A percentile compares a stretch with the other conserved stretches of the same genome.
Evolutionary conservation across 805 yeast species (phyloP).

Genomic region (Ogataea paraovalis): DNA sequence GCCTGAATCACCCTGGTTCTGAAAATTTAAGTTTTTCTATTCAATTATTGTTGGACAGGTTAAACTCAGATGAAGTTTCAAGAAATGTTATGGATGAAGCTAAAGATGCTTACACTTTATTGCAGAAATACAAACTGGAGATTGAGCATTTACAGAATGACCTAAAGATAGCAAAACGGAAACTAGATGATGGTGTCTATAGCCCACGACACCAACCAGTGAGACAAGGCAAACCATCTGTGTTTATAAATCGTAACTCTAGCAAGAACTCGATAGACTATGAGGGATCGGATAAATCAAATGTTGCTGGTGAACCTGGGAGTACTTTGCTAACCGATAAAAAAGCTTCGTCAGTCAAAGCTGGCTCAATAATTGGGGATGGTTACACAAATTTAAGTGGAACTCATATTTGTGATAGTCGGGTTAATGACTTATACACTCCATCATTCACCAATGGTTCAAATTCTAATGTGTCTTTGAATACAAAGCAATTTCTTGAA

Average conservation of each 20-base stretch:
- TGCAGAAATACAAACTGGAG: slow-evolving; percentile 8
- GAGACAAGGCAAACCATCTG: neutral
- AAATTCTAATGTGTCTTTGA: no score
- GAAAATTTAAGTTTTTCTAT: slow-evolving; percentile 13
- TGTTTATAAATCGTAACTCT: neutral
- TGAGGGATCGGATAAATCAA: neutral
- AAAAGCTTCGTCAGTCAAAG: neutral
- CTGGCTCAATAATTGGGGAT: neutral
- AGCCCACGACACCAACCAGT: neutral
- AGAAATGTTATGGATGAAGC: slow-evolving; percentile 58
- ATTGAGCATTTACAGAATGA: neutral
- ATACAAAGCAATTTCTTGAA: no score
- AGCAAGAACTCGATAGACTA: neutral
- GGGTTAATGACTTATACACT: no score
- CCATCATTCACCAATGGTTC: no score
- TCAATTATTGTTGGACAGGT: slow-evolving; percentile 17
- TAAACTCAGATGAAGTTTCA: slow-evolving; percentile 39
- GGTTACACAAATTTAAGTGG: no score
- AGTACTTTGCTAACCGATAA: neutral
- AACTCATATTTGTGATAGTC: no score
- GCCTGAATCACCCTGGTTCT: slow-evolving; percentile 4
- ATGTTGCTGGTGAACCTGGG: neutral
- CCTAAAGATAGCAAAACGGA: neutral
- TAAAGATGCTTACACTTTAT: slow-evolving; percentile 42
- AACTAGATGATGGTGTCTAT: neutral